A percentile compares a stretch with the other conserved stretches of the same genome.
Evolutionary conservation across 371 early-diverging fungal genomes (phyloP).

Genomic region (Gilbertella persicaria): DNA sequence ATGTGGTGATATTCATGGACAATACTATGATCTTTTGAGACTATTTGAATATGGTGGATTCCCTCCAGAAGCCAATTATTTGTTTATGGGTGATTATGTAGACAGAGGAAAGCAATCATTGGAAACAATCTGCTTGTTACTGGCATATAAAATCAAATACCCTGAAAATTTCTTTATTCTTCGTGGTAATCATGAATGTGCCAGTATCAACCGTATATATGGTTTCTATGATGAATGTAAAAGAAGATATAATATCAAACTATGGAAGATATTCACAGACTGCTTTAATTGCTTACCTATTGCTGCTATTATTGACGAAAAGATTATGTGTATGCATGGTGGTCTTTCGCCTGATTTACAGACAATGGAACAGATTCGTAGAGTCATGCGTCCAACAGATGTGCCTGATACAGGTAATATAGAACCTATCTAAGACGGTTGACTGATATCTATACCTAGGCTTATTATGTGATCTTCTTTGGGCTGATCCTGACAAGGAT

Average conservation of each 20-base stretch:
- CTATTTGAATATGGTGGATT: slow-evolving; percentile 93
- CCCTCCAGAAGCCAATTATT: slow-evolving; percentile 86
- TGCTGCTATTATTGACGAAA: slow-evolving; percentile 94
- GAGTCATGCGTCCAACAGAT: slow-evolving; percentile 92
- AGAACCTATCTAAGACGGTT: background rate
- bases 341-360: slow-evolving; percentile 93
- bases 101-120: slow-evolving; percentile 92
- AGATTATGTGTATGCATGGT: slow-evolving; percentile 98
- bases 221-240: slow-evolving; percentile 99
- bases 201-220: slow-evolving; percentile 93
- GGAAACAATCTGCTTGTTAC: slow-evolving; percentile 69
- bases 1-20: slow-evolving; percentile 82
- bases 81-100: slow-evolving; percentile 96
- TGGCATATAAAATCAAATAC: slow-evolving; percentile 93
- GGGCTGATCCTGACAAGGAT: slow-evolving; percentile 84
- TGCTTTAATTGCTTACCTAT: slow-evolving; percentile 98
- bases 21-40: slow-evolving; percentile 92
- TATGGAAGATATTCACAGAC: slow-evolving; percentile 98
- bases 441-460: slow-evolving; percentile 47
- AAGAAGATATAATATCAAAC: slow-evolving; percentile 89
- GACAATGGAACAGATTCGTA: slow-evolving; percentile 92
- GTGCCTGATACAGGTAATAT: slow-evolving; percentile 83
- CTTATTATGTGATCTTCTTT: slow-evolving; percentile 81
- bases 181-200: slow-evolving; percentile 95
- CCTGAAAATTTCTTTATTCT: slow-evolving; percentile 96